These are phyloP conservation scores for Cyclotella choctawhatcheeana DNA, from an alignment of 108 stramenopile species.

Conservation along the genomic window DNA sequence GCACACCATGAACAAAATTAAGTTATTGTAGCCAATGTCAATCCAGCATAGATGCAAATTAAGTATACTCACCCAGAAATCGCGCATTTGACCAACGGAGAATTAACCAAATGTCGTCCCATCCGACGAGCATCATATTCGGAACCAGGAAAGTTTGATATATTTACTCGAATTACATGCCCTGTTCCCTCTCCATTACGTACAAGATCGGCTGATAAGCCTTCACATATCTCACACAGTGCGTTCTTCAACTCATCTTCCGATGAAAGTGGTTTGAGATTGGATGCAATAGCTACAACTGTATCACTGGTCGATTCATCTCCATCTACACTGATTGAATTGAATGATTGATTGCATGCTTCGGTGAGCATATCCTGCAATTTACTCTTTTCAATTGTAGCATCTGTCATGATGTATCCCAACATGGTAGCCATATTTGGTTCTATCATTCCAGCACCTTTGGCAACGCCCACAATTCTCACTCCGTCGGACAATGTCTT, in stretches of 20 bases:
- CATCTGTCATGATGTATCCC: conserved; percentile 94
- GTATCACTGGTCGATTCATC: conserved; percentile 97
- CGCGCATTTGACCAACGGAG: conserved; percentile 96
- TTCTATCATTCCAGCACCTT: conserved; percentile 99
- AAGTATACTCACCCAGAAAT: conserved; percentile 73
- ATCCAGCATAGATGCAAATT: background rate
- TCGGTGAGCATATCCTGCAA: conserved; percentile 77
- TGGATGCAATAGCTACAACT: conserved; percentile 84
- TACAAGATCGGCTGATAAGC: conserved; percentile 93
- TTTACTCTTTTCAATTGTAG: conserved; percentile 63
- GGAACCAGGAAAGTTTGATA: conserved; percentile 85
- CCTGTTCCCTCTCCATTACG: conserved; percentile 99
- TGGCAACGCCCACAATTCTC: conserved; percentile 85
- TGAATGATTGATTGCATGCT: conserved; percentile 86
- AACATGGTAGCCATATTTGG: conserved; percentile 99
- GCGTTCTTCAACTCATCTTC: conserved; percentile 83
- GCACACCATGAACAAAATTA: no score
- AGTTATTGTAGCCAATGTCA: no score
- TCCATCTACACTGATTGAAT: conserved; percentile 95
- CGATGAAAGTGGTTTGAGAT: conserved; percentile 56
- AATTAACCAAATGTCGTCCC: conserved; percentile 94
- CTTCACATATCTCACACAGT: conserved; percentile 74
- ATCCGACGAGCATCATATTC: conserved; percentile 84
- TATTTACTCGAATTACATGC: conserved; percentile 93
- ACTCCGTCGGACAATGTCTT: conserved; percentile 84